A percentile compares a stretch with the other conserved stretches of the same genome.
These are phyloP conservation scores for Cyberlindnera mrakii DNA, from an alignment of 805 yeast species.

Conservation along the genomic window DNA sequence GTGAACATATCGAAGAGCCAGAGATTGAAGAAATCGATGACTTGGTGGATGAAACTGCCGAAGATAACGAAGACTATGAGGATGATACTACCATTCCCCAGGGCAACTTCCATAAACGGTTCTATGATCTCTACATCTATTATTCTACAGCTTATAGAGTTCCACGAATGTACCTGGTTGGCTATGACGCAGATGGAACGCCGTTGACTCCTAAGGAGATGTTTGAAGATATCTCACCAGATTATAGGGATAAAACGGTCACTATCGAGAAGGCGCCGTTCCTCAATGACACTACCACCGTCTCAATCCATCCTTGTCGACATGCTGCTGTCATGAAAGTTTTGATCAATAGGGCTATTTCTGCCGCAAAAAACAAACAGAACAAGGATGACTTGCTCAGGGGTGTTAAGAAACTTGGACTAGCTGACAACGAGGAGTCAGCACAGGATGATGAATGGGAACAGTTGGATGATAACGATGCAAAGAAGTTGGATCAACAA, in stretches of 20 bases:
- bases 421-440: constrained; percentile 31
- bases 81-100: constrained; percentile 18
- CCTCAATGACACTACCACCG: constrained; percentile 59
- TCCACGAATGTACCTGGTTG: constrained; percentile 89
- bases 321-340: constrained; percentile 94
- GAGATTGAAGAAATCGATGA: constrained; percentile 38
- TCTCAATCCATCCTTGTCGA: constrained; percentile 93
- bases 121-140: constrained; percentile 84
- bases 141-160: constrained; percentile 94
- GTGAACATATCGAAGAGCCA: background rate
- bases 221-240: constrained; percentile 92
- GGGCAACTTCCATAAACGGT: constrained; percentile 41
- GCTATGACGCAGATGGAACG: constrained; percentile 75
- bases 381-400: constrained; percentile 26
- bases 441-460: constrained; percentile 50
- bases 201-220: constrained; percentile 84
- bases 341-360: constrained; percentile 66
- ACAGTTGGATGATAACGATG: constrained; percentile 33
- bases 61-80: constrained; percentile 31
- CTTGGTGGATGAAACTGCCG: constrained; percentile 38
- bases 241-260: constrained; percentile 92
- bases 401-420: constrained; percentile 42
- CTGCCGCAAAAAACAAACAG: constrained; percentile 33
- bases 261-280: constrained; percentile 93
- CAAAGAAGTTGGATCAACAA: constrained; percentile 28